Base-by-base conservation (phyloP, 805 yeast genomes). In the Metschnikowia vanudenii region DNA sequence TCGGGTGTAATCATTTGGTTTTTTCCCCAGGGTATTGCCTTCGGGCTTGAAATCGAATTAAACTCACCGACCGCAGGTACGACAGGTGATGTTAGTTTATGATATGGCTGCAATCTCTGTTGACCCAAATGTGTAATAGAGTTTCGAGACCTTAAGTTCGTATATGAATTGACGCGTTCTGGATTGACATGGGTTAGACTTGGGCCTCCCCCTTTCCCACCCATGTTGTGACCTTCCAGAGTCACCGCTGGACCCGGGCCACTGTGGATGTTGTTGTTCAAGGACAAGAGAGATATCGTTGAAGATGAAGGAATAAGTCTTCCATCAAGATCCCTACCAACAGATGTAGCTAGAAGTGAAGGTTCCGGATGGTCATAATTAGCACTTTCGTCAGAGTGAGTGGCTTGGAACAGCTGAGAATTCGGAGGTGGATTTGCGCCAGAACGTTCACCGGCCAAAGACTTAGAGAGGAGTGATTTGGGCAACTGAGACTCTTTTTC, bases 351-450 rank as follows among this genome's bases (percentile, higher is more conserved):
- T 31, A 71, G 55, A 22, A 73, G 56, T 46, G 66, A 67, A 1
- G 77, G 77, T 43, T 73, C 77, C 3, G 76, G 77, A 48, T 72
- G 77, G 19, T 68, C 75, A 38, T 63, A 64, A 7, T 61, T 45
- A 46, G 49, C 32, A 34, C 14, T 24, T 41, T 59, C 65, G 12
- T 62, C 54, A 47, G 48, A 28, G 28, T 31, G 37, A 32, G 31
- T 43, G 18, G 3, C 34, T 22, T 40, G 35, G 16, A 42, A 50
- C 34, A 41, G 29, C 35, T 17, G 47, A 1, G 35, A 41, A 14
- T 45, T 30, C 4, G 50, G 41, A 10, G 35, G 19, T 12, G 39
- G 37, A 32, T 36, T 32, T 6, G 45, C 10, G 12, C 22, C 20
- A 31, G 29, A 41, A 8, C 49, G 43, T 17, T 61, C 63, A 16